Base-by-base conservation (phyloP, 2,329 filamentous ascomycete genomes). In the Penicillium sclerotigenum region DNA sequence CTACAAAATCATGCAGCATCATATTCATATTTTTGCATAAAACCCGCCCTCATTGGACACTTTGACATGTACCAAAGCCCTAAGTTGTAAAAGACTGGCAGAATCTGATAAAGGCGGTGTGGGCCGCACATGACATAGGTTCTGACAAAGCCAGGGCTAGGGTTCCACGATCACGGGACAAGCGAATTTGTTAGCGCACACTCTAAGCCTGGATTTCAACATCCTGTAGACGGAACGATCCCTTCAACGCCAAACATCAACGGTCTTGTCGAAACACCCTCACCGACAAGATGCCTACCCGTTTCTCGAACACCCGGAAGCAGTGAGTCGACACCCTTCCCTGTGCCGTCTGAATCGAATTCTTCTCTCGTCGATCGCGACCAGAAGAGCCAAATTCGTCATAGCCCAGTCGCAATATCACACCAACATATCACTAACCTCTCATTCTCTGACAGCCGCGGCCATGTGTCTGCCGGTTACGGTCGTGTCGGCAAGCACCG, bases 401-500 rank as follows among this genome's bases (percentile, higher is more conserved):
- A 62, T 64, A 55, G 48, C 46, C 51, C 42, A 26, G 58, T 52
- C 56, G 47, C 54, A 57, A 47, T 47, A 41, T 52, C 43, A 11
- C 42, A 49, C 20, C 53, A 56, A 46, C 53, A 42, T 28, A 53
- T 58, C 54, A 61, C 63, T 68, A 59, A 65, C 62, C 42, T 59
- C 31, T 59, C 52, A 55, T 61, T 63, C 59, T 69, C 47, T 60
- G 48, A 54, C 76, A 91, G 88, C 84, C 91, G 93, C 84, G 93
- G 93, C 81, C 91, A 99, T 83, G 94, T 99, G 78, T 95, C 90
- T 76, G 91, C 91, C 85, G 94, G 94, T 85, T 87, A 97, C 81
- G 93, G 94, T 84, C 93, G 93, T 87, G 81, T 97, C 78, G 94
- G 94, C 80, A 97, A 97, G 89, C 92, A 97, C 89, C 85, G 94